A percentile compares a stretch with the other conserved stretches of the same genome.
Evolutionary conservation across 768 basidiomycete genomes (phyloP).

Genomic region (Lactarius tabidus): DNA sequence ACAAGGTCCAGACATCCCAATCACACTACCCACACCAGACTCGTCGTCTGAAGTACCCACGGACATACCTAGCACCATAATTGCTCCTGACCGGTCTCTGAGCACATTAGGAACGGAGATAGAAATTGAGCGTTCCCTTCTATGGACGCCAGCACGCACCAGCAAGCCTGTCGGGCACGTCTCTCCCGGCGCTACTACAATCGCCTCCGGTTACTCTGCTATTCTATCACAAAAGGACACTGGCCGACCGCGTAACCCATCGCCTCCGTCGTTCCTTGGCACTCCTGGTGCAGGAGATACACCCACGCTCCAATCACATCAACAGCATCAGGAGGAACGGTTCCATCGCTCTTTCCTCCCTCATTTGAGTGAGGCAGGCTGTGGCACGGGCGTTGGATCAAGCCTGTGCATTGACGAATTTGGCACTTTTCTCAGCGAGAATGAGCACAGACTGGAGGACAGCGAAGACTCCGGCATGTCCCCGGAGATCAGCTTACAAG

Average conservation of each 20-base stretch:
- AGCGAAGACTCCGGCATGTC: not conserved
- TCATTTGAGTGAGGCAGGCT: constrained; percentile 13
- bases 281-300: not conserved
- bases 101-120: constrained; percentile 15
- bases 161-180: not conserved
- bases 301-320: not conserved
- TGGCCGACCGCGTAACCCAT: constrained; percentile 17
- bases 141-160: constrained; percentile 15
- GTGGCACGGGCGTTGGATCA: not conserved
- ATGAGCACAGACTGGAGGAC: not conserved
- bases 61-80: constrained; percentile 20
- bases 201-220: constrained; percentile 21
- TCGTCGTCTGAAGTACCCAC: constrained; percentile 13
- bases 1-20: constrained; percentile 18
- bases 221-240: constrained; percentile 1
- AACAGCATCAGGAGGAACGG: not conserved
- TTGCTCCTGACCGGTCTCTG: constrained; percentile 14
- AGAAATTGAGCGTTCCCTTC: constrained; percentile 11
- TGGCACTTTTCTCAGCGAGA: constrained; percentile 20
- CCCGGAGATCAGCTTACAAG: constrained; percentile 17
- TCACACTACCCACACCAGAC: constrained; percentile 21
- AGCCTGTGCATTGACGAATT: constrained; percentile 21
- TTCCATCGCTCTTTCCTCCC: constrained; percentile 12
- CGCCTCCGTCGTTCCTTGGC: constrained; percentile 16
- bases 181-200: constrained; percentile 17